phyloP scores from a whole-genome alignment of 495 filamentous ascomycete species.

The Annulohypoxylon maeteangense region DNA sequence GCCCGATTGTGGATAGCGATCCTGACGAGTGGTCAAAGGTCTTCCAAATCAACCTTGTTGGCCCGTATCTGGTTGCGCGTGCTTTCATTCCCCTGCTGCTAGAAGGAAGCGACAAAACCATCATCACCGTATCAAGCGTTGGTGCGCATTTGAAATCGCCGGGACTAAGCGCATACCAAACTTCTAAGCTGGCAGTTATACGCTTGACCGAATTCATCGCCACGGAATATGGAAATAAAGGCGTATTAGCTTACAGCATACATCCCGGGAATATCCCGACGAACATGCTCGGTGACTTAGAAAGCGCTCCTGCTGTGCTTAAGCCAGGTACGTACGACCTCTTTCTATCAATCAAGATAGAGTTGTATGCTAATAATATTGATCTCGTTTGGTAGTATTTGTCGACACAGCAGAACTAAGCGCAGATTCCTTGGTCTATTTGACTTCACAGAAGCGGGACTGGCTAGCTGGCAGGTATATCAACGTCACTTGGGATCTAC shows the following conservation, averaged over 20 bases:
- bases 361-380: background rate
- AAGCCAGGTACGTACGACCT: conserved; percentile 33
- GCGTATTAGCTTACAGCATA: conserved; percentile 57
- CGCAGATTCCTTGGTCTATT: conserved; percentile 60
- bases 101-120: conserved; percentile 53
- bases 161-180: conserved; percentile 55
- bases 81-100: conserved; percentile 60
- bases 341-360: background rate
- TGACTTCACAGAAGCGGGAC: conserved; percentile 57
- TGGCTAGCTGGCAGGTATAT: conserved; percentile 66
- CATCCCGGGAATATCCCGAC: conserved; percentile 64
- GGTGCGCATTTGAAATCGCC: conserved; percentile 51
- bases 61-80: conserved; percentile 55
- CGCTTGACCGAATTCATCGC: conserved; percentile 59
- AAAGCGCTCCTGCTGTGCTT: conserved; percentile 14
- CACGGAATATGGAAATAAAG: conserved; percentile 58
- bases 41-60: conserved; percentile 60
- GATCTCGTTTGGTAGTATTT: conserved; percentile 43
- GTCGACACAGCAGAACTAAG: conserved; percentile 57
- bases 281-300: conserved; percentile 49
- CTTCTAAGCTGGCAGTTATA: conserved; percentile 61
- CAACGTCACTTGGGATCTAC: conserved; percentile 60
- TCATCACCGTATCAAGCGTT: conserved; percentile 59
- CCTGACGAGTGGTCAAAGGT: conserved; percentile 58
- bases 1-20: conserved; percentile 54